phyloP scores from a whole-genome alignment of 2,329 filamentous ascomycete genomes.

The Thielaviopsis populi region DNA sequence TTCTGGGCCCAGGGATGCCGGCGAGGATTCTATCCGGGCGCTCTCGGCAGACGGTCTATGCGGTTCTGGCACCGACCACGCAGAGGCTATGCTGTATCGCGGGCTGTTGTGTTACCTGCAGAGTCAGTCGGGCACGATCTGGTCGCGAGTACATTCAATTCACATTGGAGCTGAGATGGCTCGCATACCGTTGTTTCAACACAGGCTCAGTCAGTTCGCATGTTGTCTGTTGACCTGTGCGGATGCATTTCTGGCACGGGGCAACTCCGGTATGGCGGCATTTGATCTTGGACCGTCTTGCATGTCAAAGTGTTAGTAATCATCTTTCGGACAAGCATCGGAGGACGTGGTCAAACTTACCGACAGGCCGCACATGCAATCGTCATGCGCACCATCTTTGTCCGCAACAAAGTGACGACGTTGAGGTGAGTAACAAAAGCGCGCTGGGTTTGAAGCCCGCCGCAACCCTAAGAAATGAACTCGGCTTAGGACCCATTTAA shows the following conservation, averaged over 20 bases:
- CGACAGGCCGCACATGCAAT: constrained; percentile 13
- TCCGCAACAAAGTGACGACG: background rate
- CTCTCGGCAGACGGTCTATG: background rate
- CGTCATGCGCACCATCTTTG: constrained; percentile 13
- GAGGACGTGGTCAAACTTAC: background rate
- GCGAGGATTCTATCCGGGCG: background rate
- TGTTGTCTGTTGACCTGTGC: constrained; percentile 5
- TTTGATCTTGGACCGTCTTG: constrained; percentile 15
- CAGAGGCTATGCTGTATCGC: background rate
- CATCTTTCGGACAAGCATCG: background rate
- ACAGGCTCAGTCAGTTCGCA: constrained; percentile 9
- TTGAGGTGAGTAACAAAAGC: background rate
- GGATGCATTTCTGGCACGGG: constrained; percentile 10
- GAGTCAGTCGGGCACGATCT: background rate
- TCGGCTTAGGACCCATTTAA: background rate
- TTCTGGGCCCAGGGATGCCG: background rate
- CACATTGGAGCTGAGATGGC: no score
- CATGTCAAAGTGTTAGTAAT: background rate
- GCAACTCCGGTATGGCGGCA: constrained; percentile 11
- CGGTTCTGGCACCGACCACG: background rate
- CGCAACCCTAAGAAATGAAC: background rate
- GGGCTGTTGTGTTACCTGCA: background rate
- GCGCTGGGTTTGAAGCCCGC: background rate
- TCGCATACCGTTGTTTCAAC: constrained; percentile 5
- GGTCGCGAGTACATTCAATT: background rate